Conservation (phyloP, 2,329 filamentous ascomycete genomes). For the Aspergillus uvarum region DNA sequence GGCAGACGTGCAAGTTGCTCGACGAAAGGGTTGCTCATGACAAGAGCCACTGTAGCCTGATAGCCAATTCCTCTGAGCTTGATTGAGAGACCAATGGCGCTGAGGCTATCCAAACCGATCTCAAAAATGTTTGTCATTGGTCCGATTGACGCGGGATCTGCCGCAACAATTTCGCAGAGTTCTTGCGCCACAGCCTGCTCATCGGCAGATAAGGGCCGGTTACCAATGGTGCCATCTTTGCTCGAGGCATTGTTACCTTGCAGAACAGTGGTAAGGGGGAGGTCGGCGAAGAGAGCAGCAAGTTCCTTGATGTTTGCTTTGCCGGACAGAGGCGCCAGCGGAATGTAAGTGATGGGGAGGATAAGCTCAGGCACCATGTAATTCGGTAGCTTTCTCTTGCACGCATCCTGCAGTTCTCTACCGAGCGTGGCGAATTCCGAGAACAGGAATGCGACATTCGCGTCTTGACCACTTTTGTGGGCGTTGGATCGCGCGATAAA, state of each 20-base stretch:
- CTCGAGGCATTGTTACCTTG: conserved; percentile 16
- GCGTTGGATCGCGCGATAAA: conserved; percentile 26
- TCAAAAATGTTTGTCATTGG: conserved; percentile 37
- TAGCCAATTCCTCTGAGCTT: conserved; percentile 36
- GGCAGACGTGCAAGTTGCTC: conserved; percentile 34
- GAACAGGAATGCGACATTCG: conserved; percentile 18
- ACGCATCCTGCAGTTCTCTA: conserved; percentile 26
- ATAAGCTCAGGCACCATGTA: conserved; percentile 33
- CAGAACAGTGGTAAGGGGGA: conserved; percentile 27
- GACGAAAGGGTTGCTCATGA: conserved; percentile 36
- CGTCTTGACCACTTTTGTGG: conserved; percentile 11
- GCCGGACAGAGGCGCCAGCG: conserved; percentile 30
- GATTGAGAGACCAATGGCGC: conserved; percentile 38
- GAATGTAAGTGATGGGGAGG: conserved; percentile 27
- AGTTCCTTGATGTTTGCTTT: conserved; percentile 37
- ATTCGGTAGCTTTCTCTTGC: conserved; percentile 25
- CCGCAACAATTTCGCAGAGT: conserved; percentile 24
- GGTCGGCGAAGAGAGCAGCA: conserved; percentile 26
- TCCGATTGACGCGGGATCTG: conserved; percentile 18
- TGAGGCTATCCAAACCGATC: conserved; percentile 41
- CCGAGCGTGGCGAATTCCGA: conserved; percentile 21
- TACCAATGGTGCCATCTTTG: conserved; percentile 1
- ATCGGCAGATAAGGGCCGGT: conserved; percentile 22
- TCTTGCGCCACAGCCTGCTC: conserved; percentile 27
- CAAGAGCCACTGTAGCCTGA: conserved; percentile 32